phyloP scores from a whole-genome alignment of 208 protist species.

The Hexamita inflata region DNA sequence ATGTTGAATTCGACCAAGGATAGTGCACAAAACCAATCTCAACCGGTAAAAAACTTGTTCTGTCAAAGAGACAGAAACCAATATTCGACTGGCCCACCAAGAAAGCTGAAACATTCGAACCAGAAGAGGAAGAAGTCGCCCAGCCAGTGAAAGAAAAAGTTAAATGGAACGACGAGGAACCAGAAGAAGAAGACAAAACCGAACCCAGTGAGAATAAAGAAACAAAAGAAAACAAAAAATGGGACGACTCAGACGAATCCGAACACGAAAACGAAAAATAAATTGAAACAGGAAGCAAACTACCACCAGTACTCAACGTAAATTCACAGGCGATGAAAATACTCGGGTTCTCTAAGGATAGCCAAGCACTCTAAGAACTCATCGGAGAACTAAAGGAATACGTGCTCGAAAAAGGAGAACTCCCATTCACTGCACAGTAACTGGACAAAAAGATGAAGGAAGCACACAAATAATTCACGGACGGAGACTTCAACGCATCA shows the following conservation, averaged over 20 bases:
- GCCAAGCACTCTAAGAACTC: not conserved
- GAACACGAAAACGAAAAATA: not conserved
- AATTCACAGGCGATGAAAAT: not conserved
- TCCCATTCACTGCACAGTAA: not conserved
- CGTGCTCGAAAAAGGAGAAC: not conserved
- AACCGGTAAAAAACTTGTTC: not conserved
- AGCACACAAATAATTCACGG: not conserved
- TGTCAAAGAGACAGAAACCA: not conserved
- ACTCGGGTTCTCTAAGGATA: not conserved
- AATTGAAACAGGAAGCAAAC: not conserved
- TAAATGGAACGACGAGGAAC: not conserved
- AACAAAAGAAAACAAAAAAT: not conserved
- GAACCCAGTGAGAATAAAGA: not conserved
- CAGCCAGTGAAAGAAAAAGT: not conserved
- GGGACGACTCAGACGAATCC: not conserved
- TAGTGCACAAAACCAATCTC: not conserved
- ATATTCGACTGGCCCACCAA: not conserved
- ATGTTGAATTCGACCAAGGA: not conserved
- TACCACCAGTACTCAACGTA: not conserved
- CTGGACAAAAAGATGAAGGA: not conserved
- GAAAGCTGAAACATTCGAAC: not conserved
- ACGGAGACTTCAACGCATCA: not conserved
- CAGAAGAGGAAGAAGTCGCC: not conserved
- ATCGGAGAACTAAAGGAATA: not conserved
- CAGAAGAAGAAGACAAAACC: not conserved